phyloP scores from a whole-genome alignment of 2,329 filamentous ascomycete genomes.

The Chaetomium olivaceum region DNA sequence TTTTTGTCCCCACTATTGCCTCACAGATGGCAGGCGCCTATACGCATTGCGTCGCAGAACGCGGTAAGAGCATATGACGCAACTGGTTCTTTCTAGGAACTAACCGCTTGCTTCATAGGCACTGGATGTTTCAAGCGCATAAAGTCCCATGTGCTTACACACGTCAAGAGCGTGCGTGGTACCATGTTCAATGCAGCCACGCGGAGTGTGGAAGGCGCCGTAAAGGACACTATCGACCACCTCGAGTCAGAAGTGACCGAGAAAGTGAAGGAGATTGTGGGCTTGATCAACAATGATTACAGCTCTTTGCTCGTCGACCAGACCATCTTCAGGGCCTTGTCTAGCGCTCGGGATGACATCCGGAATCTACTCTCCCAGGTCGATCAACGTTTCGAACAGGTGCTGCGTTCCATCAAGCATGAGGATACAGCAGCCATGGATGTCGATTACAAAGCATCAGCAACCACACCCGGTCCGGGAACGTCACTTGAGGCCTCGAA shows the following conservation, averaged over 20 bases:
- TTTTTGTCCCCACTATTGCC: conserved; percentile 52
- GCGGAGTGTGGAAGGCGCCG: conserved; percentile 41
- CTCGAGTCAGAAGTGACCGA: conserved; percentile 44
- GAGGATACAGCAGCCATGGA: neutral
- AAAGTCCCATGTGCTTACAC: conserved; percentile 49
- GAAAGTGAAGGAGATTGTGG: conserved; percentile 52
- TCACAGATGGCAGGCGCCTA: conserved; percentile 51
- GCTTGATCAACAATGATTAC: conserved; percentile 54
- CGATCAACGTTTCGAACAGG: conserved; percentile 22
- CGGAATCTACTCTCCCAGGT: conserved; percentile 17
- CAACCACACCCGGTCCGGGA: neutral
- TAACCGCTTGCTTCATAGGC: no score
- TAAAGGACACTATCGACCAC: conserved; percentile 41
- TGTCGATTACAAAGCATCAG: neutral
- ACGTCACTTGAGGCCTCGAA: neutral
- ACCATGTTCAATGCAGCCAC: conserved; percentile 53
- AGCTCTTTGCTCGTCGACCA: conserved; percentile 51
- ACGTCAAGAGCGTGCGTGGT: conserved; percentile 44
- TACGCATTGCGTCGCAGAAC: conserved; percentile 44
- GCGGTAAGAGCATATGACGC: conserved; percentile 35
- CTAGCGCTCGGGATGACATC: conserved; percentile 16
- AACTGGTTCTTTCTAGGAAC: conserved; percentile 28
- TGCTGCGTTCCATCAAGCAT: neutral
- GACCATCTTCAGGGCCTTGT: conserved; percentile 24
- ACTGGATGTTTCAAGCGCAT: conserved; percentile 52